Evolutionary conservation across 495 filamentous ascomycete species (phyloP), one percentile per base, ranked within the genome.

Genomic region (Usnea hakonensis): DNA sequence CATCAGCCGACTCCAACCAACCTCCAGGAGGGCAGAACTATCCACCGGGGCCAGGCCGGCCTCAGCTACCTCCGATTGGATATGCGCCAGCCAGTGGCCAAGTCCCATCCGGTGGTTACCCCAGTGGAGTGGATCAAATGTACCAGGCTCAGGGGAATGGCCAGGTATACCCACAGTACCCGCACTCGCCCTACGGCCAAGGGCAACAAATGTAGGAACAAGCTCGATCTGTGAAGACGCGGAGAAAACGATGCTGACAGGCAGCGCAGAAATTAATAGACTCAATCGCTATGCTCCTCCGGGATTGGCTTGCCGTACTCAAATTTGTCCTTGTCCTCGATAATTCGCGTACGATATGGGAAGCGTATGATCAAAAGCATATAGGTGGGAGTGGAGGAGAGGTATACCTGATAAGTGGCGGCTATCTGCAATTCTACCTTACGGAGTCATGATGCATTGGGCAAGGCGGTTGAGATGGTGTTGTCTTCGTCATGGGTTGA

Each of bases 21-120:
- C 76, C 76, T 35, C 80, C 84, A 61, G 48, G 48, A 19, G 79
- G 78, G 72, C 72, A 78, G 56, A 74, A 77, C 38, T 90, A 90
- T 68, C 74, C 76, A 55, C 74, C 76, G 55, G 76, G 78, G 64
- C 77, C 80, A 65, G 80, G 79, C 36, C 79, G 84, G 33, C 83
- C 87, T 64, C 90, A 93, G 70, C 78, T 96, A 23, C 91, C 91
- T 26, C 91, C 91, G 11, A 93, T 96, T 71, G 90, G 88, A 10
- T 95, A 94, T 69, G 83, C 86, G 69, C 80, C 83, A 55, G 81
- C 86, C 28, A 83, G 84, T 50, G 81, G 77, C 63, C 82, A 84
- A 67, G 81, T 83, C 44, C 78, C 84, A 32, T 77, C 85, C 33
- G 77, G 78, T 48, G 86, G 87, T 60, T 94, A 95, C 68, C 79